Conservation (phyloP, 306 rosid species). For the Castanospermum australe region DNA sequence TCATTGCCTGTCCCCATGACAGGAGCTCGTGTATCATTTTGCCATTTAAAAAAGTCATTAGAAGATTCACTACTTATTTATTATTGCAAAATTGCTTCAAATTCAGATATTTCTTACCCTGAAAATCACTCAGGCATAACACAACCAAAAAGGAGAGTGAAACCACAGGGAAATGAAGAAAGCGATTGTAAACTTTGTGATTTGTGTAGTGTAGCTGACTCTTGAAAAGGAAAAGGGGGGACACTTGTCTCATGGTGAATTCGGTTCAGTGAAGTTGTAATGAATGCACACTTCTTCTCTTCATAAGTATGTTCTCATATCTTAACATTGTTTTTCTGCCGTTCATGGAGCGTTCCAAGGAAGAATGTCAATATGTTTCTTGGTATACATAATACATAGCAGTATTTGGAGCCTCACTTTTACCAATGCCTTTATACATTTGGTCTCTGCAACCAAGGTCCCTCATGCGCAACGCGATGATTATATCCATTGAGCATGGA, state of each 20-base stretch:
- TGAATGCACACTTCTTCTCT: not conserved
- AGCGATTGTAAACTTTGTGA: constrained; percentile 21
- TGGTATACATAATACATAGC: constrained; percentile 30
- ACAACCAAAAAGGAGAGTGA: not conserved
- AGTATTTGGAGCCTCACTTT: constrained; percentile 37
- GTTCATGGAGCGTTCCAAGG: not conserved
- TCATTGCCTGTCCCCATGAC: constrained; percentile 40
- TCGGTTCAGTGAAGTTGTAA: not conserved
- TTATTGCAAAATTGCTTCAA: constrained; percentile 6
- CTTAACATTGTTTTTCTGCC: not conserved
- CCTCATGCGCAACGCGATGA: constrained; percentile 52
- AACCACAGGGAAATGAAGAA: not conserved
- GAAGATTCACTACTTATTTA: constrained; percentile 20
- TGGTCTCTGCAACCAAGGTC: constrained; percentile 35
- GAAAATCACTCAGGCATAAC: not conserved
- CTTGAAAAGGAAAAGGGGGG: constrained; percentile 22
- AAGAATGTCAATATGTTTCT: constrained; percentile 28
- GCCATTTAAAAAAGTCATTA: constrained; percentile 9
- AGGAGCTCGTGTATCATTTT: constrained; percentile 26
- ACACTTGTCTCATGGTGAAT: not conserved
- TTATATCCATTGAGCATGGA: constrained; percentile 55
- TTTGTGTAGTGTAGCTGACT: constrained; percentile 29
- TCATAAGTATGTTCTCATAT: not conserved
- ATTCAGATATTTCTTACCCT: constrained; percentile 9
- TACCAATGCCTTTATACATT: constrained; percentile 25